phyloP scores from a whole-genome alignment of 2,329 filamentous ascomycete genomes.

The Bretziella fagacearum region DNA sequence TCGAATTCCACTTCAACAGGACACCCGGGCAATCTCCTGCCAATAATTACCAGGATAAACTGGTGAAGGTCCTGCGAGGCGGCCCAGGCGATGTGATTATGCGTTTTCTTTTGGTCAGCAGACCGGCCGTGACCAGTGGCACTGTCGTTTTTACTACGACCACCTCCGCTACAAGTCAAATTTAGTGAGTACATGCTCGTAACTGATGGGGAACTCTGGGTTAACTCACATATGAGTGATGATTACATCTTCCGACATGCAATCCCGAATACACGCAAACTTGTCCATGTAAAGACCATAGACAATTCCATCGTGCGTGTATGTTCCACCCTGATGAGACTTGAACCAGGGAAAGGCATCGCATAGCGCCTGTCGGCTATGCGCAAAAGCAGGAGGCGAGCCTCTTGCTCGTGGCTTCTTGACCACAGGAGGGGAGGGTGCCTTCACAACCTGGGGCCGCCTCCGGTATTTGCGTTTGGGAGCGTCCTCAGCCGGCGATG shows the following conservation, averaged over 20 bases:
- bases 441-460: too few species aligned
- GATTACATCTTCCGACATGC: constrained; percentile 42
- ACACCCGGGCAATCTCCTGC: constrained; percentile 21
- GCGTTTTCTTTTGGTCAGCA: constrained; percentile 27
- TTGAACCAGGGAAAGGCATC: constrained; percentile 47
- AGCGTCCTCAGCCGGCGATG: too few species aligned
- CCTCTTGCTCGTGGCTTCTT: background rate
- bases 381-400: constrained; percentile 12
- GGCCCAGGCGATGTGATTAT: constrained; percentile 19
- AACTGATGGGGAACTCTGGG: background rate
- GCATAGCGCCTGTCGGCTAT: constrained; percentile 41
- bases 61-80: constrained; percentile 30
- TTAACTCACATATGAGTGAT: constrained; percentile 42
- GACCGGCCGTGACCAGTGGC: constrained; percentile 16
- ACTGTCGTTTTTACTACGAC: background rate
- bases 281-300: constrained; percentile 43
- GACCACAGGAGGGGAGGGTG: too few species aligned
- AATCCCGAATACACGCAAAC: constrained; percentile 35
- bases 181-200: constrained; percentile 8
- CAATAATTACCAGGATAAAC: constrained; percentile 35
- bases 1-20: constrained; percentile 34
- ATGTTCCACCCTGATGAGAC: constrained; percentile 41
- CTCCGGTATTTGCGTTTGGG: too few species aligned
- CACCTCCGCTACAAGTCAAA: constrained; percentile 15
- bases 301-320: constrained; percentile 32